Evolutionary conservation across 2,329 filamentous ascomycete genomes (phyloP).

Genomic region (Fusarium palustre): DNA sequence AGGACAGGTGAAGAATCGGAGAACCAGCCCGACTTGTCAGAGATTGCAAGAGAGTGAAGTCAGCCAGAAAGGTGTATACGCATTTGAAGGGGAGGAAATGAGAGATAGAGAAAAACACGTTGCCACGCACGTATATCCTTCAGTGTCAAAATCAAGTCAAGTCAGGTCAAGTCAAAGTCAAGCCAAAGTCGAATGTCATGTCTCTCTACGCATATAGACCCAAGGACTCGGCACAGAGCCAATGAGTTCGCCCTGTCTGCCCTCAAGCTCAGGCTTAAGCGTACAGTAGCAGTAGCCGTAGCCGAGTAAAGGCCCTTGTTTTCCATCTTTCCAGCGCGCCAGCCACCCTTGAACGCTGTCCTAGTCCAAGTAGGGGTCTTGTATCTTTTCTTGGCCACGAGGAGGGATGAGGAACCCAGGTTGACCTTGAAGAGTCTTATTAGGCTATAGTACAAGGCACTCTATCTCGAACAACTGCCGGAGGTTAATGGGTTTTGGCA

Average conservation of each 20-base stretch:
- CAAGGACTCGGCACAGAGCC: constrained; percentile 10
- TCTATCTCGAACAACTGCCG: constrained; percentile 30
- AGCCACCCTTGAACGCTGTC: constrained; percentile 34
- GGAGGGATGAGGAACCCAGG: constrained; percentile 17
- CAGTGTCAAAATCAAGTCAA: not conserved
- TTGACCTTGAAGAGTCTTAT: constrained; percentile 17
- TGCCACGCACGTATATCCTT: constrained; percentile 28
- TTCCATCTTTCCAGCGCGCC: constrained; percentile 9
- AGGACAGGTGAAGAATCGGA: not conserved
- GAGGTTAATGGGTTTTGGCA: constrained; percentile 1
- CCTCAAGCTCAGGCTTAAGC: constrained; percentile 36
- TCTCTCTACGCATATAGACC: constrained; percentile 2
- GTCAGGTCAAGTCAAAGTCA: not conserved
- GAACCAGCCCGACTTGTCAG: constrained; percentile 14
- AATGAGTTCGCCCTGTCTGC: constrained; percentile 15
- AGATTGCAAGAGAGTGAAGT: not conserved
- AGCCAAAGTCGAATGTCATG: constrained; percentile 5
- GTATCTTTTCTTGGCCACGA: not conserved
- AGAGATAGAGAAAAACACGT: constrained; percentile 7
- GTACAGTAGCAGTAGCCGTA: constrained; percentile 7
- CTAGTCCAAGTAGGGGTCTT: constrained; percentile 23
- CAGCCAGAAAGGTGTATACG: not conserved
- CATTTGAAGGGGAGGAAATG: not conserved
- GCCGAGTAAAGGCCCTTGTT: constrained; percentile 25
- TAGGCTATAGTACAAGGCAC: constrained; percentile 14